Conservation (phyloP, 148 eudicot genomes). For the Mesembryanthemum crystallinum region DNA sequence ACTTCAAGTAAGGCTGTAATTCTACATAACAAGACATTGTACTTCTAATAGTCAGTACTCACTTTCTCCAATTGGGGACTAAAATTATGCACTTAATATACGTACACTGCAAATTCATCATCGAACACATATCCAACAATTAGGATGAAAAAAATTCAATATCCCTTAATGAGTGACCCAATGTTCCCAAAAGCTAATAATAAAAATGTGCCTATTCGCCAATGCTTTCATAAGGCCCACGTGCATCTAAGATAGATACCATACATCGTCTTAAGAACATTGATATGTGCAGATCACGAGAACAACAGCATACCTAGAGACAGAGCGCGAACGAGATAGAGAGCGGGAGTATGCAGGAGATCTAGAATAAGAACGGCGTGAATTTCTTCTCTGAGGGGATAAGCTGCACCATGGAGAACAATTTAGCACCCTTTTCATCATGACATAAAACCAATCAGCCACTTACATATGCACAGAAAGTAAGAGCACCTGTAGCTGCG, state of each 20-base stretch:
- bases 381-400: conserved; percentile 48
- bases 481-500: conserved; percentile 44
- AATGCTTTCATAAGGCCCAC: background rate
- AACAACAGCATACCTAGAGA: conserved; percentile 46
- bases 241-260: background rate
- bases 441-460: background rate
- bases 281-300: background rate
- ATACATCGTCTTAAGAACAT: background rate
- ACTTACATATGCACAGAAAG: background rate
- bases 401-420: conserved; percentile 38
- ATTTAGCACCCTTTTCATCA: background rate
- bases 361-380: conserved; percentile 54
- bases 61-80: background rate
- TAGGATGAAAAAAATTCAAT: background rate
- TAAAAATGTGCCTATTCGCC: background rate
- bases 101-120: background rate
- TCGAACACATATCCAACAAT: background rate
- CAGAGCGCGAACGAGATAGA: conserved; percentile 39
- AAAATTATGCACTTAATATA: background rate
- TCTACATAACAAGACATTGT: background rate
- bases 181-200: background rate
- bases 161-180: background rate
- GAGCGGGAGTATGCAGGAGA: conserved; percentile 57
- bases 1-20: background rate
- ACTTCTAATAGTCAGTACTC: background rate